These are phyloP conservation scores for Lotmaria passim DNA, from an alignment of 208 protist species.

Conservation along the genomic window DNA sequence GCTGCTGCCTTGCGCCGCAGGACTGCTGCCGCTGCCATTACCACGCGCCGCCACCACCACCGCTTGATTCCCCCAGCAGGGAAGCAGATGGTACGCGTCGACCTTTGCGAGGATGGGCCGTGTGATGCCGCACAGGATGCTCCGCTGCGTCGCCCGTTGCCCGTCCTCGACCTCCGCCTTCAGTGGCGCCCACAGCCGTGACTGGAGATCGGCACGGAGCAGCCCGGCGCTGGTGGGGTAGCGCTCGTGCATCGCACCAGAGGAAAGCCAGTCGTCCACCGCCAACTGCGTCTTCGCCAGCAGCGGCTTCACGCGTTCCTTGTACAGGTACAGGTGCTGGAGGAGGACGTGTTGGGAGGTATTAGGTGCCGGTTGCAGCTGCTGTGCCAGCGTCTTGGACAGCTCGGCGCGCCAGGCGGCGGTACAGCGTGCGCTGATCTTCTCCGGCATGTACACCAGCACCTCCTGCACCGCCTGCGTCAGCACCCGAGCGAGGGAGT, in stretches of 20 bases:
- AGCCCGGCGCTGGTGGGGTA: conserved; percentile 39
- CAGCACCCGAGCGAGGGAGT: conserved; percentile 6
- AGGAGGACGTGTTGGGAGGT: conserved; percentile 27
- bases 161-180: conserved; percentile 37
- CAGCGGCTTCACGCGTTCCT: conserved; percentile 30
- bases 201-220: conserved; percentile 30
- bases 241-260: conserved; percentile 32
- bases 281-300: conserved; percentile 37
- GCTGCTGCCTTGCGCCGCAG: background rate
- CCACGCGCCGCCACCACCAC: too few species aligned
- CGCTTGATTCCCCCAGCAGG: conserved; percentile 36
- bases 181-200: conserved; percentile 55
- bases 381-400: conserved; percentile 26
- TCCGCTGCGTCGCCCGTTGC: conserved; percentile 30
- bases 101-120: conserved; percentile 50
- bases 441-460: conserved; percentile 58
- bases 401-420: conserved; percentile 43
- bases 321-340: conserved; percentile 30
- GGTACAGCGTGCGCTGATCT: conserved; percentile 50
- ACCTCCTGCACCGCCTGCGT: conserved; percentile 32
- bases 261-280: conserved; percentile 47
- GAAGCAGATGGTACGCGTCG: conserved; percentile 40
- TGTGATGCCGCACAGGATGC: conserved; percentile 43
- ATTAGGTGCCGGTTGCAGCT: conserved; percentile 14
- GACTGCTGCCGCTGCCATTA: too few species aligned